These are phyloP conservation scores for Pyrenopolyporus hunteri DNA, from an alignment of 495 filamentous ascomycete species.

Conservation along the genomic window DNA sequence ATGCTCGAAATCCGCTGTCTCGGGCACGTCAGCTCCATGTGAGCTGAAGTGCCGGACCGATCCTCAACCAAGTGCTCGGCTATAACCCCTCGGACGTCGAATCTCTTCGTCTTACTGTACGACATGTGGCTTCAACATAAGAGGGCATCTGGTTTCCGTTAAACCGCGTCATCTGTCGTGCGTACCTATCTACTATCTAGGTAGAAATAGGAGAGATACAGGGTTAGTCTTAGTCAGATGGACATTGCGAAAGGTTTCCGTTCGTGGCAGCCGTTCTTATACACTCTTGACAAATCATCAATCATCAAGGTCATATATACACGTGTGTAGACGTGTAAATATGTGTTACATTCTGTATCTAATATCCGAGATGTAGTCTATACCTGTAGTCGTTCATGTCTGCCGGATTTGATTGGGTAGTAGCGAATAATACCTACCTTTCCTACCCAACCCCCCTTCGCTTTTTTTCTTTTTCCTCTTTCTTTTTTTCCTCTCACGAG, in stretches of 20 bases:
- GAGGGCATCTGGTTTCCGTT: not conserved
- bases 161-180: slow-evolving; percentile 4
- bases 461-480: too few species aligned
- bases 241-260: slow-evolving; percentile 1
- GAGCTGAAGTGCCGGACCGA: slow-evolving; percentile 15
- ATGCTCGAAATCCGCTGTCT: slow-evolving; percentile 22
- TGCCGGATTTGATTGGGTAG: slow-evolving; percentile 1
- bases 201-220: too few species aligned
- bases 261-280: slow-evolving; percentile 2
- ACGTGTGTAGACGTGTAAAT: not conserved
- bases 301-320: slow-evolving; percentile 9
- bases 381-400: not conserved
- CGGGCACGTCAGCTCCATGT: slow-evolving; percentile 7
- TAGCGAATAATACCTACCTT: not conserved
- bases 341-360: slow-evolving; percentile 8
- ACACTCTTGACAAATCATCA: slow-evolving; percentile 18
- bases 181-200: too few species aligned
- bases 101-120: slow-evolving; percentile 2
- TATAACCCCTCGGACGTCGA: too few species aligned
- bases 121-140: not conserved
- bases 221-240: slow-evolving; percentile 30
- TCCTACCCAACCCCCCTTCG: too few species aligned
- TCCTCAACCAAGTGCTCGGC: not conserved
- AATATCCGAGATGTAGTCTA: slow-evolving; percentile 9
- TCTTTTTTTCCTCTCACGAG: slow-evolving; percentile 15